A percentile compares a stretch with the other conserved stretches of the same genome.
These are phyloP conservation scores for Trichoderma breve DNA, from an alignment of 2,329 filamentous ascomycete genomes.

Conservation along the genomic window DNA sequence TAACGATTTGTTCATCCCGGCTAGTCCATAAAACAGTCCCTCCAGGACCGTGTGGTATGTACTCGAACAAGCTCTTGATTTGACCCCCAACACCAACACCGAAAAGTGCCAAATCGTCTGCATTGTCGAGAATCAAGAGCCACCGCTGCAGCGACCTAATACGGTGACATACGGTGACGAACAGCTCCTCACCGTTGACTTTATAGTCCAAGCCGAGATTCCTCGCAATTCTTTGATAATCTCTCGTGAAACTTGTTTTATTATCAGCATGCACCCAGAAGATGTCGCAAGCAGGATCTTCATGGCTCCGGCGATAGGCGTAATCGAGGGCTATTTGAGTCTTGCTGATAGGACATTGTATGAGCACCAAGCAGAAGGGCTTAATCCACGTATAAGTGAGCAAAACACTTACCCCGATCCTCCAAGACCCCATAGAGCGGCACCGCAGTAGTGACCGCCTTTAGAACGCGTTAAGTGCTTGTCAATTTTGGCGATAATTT, in stretches of 20 bases:
- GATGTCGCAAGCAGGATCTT: neutral
- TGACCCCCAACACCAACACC: accelerated
- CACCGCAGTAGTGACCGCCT: neutral
- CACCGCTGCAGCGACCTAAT: neutral
- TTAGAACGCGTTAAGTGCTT: neutral
- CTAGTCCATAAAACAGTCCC: neutral
- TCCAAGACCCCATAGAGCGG: neutral
- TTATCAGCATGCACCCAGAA: neutral
- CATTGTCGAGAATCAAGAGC: neutral
- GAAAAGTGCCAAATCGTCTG: neutral
- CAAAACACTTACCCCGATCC: neutral
- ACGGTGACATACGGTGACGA: accelerated
- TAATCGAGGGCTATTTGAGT: neutral
- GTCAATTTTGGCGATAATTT: neutral
- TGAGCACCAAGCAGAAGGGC: too few species aligned
- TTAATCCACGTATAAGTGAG: neutral
- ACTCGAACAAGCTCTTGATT: accelerated
- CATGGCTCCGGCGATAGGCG: neutral
- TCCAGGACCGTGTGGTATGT: neutral
- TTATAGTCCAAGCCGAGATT: neutral
- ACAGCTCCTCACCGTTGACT: neutral
- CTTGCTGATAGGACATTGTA: neutral
- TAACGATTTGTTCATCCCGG: neutral
- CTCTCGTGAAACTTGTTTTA: neutral
- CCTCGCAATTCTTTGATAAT: neutral